Conservation (phyloP, 176 grass and related monocot genomes). For the Cymbopogon citratus region DNA sequence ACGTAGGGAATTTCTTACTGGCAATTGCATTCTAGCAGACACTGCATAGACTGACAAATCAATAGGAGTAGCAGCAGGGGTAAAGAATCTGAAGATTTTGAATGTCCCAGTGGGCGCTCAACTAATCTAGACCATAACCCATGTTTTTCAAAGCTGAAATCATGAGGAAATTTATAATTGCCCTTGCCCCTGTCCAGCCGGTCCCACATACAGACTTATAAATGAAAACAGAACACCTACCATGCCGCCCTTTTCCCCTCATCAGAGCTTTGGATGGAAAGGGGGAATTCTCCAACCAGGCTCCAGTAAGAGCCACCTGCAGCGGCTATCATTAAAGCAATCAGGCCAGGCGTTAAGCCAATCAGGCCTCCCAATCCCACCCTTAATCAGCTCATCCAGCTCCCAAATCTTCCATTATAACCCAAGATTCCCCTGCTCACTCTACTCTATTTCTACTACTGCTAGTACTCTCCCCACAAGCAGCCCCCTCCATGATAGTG, state of each 20-base stretch:
- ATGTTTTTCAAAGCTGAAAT: slow-evolving; percentile 7
- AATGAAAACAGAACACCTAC: slow-evolving; percentile 28
- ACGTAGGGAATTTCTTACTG: not conserved
- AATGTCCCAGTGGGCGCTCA: not conserved
- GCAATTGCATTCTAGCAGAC: not conserved
- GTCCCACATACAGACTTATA: slow-evolving; percentile 34
- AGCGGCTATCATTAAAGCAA: slow-evolving; percentile 42
- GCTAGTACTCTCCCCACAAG: slow-evolving; percentile 22
- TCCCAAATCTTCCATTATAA: slow-evolving; percentile 57
- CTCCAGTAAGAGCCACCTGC: slow-evolving; percentile 39
- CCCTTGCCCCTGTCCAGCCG: not conserved
- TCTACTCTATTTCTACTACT: slow-evolving; percentile 32
- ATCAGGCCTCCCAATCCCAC: slow-evolving; percentile 3
- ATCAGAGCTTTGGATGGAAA: slow-evolving; percentile 29
- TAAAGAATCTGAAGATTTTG: not conserved
- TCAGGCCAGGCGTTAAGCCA: slow-evolving; percentile 32
- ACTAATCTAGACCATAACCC: not conserved
- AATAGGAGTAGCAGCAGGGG: not conserved
- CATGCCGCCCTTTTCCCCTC: not conserved
- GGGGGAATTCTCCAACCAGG: slow-evolving; percentile 44
- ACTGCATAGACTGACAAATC: not conserved
- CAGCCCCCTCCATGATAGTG: slow-evolving; percentile 24
- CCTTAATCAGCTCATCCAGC: slow-evolving; percentile 23
- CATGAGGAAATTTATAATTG: slow-evolving; percentile 5
- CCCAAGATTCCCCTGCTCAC: slow-evolving; percentile 47